A percentile compares a stretch with the other conserved stretches of the same genome.
These are phyloP conservation scores for Cladosporium sp. DNA, from an alignment of 2,329 filamentous ascomycete genomes.

Conservation along the genomic window DNA sequence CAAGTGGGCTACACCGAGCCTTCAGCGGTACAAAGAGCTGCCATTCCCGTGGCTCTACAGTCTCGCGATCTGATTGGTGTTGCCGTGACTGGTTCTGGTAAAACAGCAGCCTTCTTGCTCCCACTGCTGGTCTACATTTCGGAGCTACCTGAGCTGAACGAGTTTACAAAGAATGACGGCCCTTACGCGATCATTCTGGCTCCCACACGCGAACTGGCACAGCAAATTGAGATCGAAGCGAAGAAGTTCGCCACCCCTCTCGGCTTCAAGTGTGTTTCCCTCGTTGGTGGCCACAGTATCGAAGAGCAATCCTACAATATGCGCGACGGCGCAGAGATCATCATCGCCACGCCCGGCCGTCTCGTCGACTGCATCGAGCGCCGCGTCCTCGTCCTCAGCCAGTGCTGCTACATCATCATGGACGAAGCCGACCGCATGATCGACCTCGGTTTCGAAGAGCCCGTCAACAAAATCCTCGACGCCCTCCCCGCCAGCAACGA, in stretches of 20 bases:
- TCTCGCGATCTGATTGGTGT: conserved; percentile 96
- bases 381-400: conserved; percentile 81
- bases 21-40: conserved; percentile 83
- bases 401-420: conserved; percentile 99
- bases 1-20: conserved; percentile 87
- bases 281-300: conserved; percentile 93
- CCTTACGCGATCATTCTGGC: conserved; percentile 96
- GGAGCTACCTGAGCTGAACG: conserved; percentile 75
- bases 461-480: conserved; percentile 94
- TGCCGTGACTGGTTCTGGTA: conserved; percentile 95
- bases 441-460: conserved; percentile 94
- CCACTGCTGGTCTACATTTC: conserved; percentile 92
- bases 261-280: conserved; percentile 90
- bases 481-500: conserved; percentile 88
- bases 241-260: conserved; percentile 85
- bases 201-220: conserved; percentile 91
- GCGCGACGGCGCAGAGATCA: conserved; percentile 89
- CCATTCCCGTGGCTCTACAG: conserved; percentile 90
- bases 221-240: conserved; percentile 93
- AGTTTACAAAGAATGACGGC: conserved; percentile 84
- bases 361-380: conserved; percentile 95
- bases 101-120: conserved; percentile 90
- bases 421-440: conserved; percentile 99
- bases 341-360: conserved; percentile 97
- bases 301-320: conserved; percentile 90